Base-by-base conservation (phyloP, 2,329 filamentous ascomycete species). In the Periconia sp. region DNA sequence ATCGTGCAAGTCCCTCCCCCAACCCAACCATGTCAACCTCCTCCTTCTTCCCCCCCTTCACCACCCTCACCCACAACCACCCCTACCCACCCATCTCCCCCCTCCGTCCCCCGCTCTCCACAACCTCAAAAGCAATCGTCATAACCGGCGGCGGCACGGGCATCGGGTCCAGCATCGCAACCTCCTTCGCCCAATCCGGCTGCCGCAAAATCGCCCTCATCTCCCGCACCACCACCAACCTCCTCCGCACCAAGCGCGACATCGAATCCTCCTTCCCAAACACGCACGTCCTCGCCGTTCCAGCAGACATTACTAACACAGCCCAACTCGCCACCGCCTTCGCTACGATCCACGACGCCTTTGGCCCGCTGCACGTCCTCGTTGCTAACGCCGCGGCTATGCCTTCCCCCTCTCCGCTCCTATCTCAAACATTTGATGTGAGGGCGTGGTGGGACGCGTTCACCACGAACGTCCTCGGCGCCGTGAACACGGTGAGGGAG, bases 121-220 rank as follows among this genome's bases (percentile, higher is more conserved):
- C 50, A 3, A 35, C 45, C 15, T 60, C 57, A 9, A 63, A 61
- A 48, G 47, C 45, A 20, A 46, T 63, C 23, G 17, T 64, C 20
- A 55, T 64, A 20, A 80, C 78, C 3, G 78, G 77, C 37, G 55
- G 53, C 20, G 77, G 76, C 8, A 75, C 63, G 3, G 52, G 50
- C 11, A 58, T 60, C 44, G 58, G 58, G 10, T 41, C 44, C 13
- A 47, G 41, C 37, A 55, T 40, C 7, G 58, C 49, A 2, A 42
- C 41, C 15, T 35, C 47, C n/a, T 58, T 58, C 35, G 53, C 55
- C 5, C 31, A 48, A 14, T 53, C 53, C 7, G 55, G 53, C 30
- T 50, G 53, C 13, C 46, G 35, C 19, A 7, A 9, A 15, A 40
- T 58, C 41, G 43, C 56, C 58, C 48, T 55, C 57, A 61, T 54